Evolutionary conservation across 2,329 filamentous ascomycete species (phyloP).

Genomic region (Penicillium olsonii): DNA sequence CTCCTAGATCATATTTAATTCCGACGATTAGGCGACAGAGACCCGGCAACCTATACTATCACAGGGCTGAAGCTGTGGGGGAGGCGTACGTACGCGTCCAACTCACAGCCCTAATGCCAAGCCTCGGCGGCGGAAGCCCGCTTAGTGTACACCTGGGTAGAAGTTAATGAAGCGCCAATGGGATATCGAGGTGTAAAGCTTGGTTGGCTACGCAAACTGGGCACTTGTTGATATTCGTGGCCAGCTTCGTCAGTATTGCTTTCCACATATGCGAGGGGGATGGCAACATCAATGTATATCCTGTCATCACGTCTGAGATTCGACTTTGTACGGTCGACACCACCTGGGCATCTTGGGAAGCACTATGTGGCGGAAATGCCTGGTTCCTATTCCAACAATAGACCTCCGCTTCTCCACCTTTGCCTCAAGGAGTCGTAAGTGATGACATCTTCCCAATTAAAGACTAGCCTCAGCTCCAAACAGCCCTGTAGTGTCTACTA

Average conservation of each 20-base stretch:
- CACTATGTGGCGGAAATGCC: neutral
- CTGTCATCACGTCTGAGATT: neutral
- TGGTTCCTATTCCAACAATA: neutral
- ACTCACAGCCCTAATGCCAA: constrained; percentile 3
- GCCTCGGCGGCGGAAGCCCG: neutral
- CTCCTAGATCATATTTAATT: neutral
- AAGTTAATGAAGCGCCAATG: neutral
- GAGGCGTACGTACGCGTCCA: constrained; percentile 3
- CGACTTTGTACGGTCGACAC: neutral
- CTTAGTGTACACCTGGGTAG: neutral
- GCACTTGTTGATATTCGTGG: neutral
- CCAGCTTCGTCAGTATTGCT: neutral
- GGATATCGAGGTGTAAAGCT: neutral
- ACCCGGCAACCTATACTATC: neutral
- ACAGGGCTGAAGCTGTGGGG: constrained; percentile 5
- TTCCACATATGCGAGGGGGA: neutral
- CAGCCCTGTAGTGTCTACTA: neutral
- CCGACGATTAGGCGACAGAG: neutral
- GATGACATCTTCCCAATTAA: neutral
- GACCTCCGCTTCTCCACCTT: neutral
- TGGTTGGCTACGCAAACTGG: neutral
- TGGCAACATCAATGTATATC: neutral
- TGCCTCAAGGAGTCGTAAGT: neutral
- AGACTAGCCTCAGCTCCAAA: neutral
- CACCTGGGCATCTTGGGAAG: neutral